Base-by-base conservation (phyloP, 2,329 filamentous ascomycete species). In the Aspergillus nomiae region DNA sequence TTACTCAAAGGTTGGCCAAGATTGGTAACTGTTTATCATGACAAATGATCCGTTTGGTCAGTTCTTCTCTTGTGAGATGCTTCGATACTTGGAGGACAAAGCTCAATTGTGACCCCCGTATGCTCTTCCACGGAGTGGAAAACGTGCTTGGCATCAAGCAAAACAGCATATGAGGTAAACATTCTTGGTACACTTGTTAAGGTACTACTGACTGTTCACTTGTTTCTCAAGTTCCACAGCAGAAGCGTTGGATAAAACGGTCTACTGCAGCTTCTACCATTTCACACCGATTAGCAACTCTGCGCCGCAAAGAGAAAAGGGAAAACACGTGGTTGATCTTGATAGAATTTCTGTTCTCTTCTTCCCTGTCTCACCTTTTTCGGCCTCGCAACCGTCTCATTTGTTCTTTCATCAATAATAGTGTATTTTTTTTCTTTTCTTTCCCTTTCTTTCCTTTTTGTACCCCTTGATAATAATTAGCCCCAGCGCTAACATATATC, bases 171-270 rank as follows among this genome's bases (percentile, higher is more conserved):
- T 12, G 32, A 48, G 30, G 11, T 57, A 19, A 38, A 34, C 14
- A 36, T 56, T 16, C 24, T 30, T 7, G 41, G 24, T 21, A 19
- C 45, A 32, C 26, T 43, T 55, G 46, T 21, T 63, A 60, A 43
- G 14, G 45, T 56, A 34, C 43, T 63, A 60, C 65, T 59, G 58
- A 45, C 57, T 56, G 58, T 36, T 58, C 43, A 48, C 54, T 63
- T 28, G 63, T 56, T 60, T 59, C 43, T 56, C 43, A 51, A 68
- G 74, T 77, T 74, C 61, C 74, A 77, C 75, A 50, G 61, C 74
- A 73, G 70, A 71, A 69, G 70, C 71, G 71, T 74, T 73, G 68
- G 59, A 67, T 61, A 68, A 65, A 76, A 76, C 73, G 70, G 70
- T 64, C 63, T 73, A 67, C 69, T 76, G 74, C 74, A 75, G 70